Percentiles rank a stretch among this genome's conserved stretches.
Conservation (phyloP, 1,139 yeast species). For the Sugiyamaella sp. region DNA sequence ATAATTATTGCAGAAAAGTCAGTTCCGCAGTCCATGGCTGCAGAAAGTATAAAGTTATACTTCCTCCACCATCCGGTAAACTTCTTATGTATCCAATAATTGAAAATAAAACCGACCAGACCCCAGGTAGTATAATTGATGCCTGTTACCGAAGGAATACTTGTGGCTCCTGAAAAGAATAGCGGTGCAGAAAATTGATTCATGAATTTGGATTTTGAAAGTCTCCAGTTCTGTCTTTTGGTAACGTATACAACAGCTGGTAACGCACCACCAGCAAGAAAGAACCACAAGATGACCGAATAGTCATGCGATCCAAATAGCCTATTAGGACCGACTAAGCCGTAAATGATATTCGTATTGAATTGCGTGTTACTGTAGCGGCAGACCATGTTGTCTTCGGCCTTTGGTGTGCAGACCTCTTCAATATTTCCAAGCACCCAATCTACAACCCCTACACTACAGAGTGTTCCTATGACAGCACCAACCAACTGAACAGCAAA, state of each 20-base stretch:
- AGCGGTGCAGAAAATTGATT: conserved; percentile 51
- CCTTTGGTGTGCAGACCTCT: conserved; percentile 49
- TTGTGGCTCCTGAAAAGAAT: conserved; percentile 40
- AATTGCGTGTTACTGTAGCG: conserved; percentile 50
- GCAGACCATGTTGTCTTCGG: conserved; percentile 39
- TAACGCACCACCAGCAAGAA: conserved; percentile 46
- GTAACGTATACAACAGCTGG: conserved; percentile 1
- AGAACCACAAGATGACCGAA: conserved; percentile 51
- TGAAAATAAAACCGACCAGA: conserved; percentile 50
- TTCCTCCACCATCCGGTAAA: conserved; percentile 52
- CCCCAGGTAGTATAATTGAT: conserved; percentile 22
- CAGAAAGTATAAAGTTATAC: conserved; percentile 55
- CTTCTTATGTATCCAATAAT: conserved; percentile 54
- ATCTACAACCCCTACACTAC: conserved; percentile 57
- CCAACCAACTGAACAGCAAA: conserved; percentile 61
- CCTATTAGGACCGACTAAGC: conserved; percentile 65
- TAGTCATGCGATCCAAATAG: conserved; percentile 51
- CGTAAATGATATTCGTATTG: conserved; percentile 59
- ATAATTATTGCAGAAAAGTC: conserved; percentile 47
- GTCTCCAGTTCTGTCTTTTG: conserved; percentile 6
- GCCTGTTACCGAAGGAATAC: conserved; percentile 21
- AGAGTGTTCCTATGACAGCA: conserved; percentile 43
- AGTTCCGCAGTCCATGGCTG: conserved; percentile 60
- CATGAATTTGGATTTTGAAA: conserved; percentile 26
- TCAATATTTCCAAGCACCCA: conserved; percentile 54